phyloP scores from a whole-genome alignment of 257 asterid genomes.

The Salvia splendens region DNA sequence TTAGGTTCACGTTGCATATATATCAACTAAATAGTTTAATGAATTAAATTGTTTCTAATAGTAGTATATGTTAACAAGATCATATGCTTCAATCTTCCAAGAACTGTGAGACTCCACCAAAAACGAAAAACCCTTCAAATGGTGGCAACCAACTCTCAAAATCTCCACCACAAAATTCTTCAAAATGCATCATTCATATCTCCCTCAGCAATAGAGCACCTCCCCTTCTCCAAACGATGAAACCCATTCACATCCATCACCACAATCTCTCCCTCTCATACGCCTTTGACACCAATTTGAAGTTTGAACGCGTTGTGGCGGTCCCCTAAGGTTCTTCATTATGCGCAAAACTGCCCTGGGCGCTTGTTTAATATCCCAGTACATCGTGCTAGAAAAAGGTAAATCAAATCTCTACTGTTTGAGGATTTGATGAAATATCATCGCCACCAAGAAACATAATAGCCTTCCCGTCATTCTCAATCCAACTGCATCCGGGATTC shows the following conservation, averaged over 20 bases:
- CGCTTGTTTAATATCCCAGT: slow-evolving; percentile 57
- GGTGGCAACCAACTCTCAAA: too few relatives aligned
- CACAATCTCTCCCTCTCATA: slow-evolving; percentile 64
- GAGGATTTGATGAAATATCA: slow-evolving; percentile 39
- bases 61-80: too few relatives aligned
- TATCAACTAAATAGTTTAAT: too few relatives aligned
- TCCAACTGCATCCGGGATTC: slow-evolving; percentile 87
- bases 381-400: too few relatives aligned
- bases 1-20: too few relatives aligned
- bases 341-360: slow-evolving; percentile 57
- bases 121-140: too few relatives aligned
- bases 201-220: slow-evolving; percentile 81
- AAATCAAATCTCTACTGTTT: slow-evolving; percentile 47
- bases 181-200: slow-evolving; percentile 3
- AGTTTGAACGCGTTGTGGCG: slow-evolving; percentile 71
- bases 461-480: slow-evolving; percentile 60
- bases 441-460: slow-evolving; percentile 72
- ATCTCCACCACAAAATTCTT: too few relatives aligned
- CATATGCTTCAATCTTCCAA: too few relatives aligned
- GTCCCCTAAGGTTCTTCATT: slow-evolving; percentile 78
- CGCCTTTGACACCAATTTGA: slow-evolving; percentile 60
- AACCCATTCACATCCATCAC: slow-evolving; percentile 82
- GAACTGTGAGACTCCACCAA: too few relatives aligned
- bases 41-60: too few relatives aligned
- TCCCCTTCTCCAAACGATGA: slow-evolving; percentile 71